Evolutionary conservation across 192 early-diverging fungal species (phyloP).

Genomic region (Rhizoclosmatium globosum): DNA sequence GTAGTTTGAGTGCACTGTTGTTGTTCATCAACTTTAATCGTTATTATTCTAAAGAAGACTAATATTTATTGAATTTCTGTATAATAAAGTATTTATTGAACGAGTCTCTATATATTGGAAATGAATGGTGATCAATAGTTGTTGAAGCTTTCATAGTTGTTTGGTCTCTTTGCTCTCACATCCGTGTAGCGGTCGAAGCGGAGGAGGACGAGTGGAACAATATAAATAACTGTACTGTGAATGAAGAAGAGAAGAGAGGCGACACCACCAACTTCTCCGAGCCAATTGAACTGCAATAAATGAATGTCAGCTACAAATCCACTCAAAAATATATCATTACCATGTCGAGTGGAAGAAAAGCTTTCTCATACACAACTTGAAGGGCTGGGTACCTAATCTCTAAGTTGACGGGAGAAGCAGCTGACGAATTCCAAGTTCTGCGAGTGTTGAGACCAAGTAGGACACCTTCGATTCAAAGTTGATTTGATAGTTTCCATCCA

Average conservation of each 20-base stretch:
- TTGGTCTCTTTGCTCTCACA: conserved; percentile 39
- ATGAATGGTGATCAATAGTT: conserved; percentile 36
- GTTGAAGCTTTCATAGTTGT: conserved; percentile 46
- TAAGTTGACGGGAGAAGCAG: conserved; percentile 33
- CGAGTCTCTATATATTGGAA: background rate
- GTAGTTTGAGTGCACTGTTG: conserved; percentile 1
- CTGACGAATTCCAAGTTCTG: background rate
- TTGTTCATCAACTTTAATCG: conserved; percentile 4
- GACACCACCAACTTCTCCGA: conserved; percentile 56
- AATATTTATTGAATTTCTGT: background rate
- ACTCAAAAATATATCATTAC: conserved; percentile 34
- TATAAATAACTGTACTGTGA: conserved; percentile 37
- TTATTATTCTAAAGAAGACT: conserved; percentile 10
- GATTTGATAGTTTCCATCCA: conserved; percentile 32
- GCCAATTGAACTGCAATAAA: conserved; percentile 54
- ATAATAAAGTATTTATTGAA: background rate
- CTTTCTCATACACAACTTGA: conserved; percentile 55
- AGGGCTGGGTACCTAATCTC: conserved; percentile 53
- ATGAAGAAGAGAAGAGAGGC: conserved; percentile 48
- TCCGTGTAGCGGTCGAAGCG: conserved; percentile 47
- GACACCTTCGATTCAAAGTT: conserved; percentile 50
- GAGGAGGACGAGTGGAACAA: conserved; percentile 39
- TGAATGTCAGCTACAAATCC: background rate
- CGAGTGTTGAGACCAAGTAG: conserved; percentile 38
- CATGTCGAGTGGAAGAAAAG: conserved; percentile 54